Conservation (phyloP, 495 filamentous ascomycete genomes). For the Annulohypoxylon nitens region DNA sequence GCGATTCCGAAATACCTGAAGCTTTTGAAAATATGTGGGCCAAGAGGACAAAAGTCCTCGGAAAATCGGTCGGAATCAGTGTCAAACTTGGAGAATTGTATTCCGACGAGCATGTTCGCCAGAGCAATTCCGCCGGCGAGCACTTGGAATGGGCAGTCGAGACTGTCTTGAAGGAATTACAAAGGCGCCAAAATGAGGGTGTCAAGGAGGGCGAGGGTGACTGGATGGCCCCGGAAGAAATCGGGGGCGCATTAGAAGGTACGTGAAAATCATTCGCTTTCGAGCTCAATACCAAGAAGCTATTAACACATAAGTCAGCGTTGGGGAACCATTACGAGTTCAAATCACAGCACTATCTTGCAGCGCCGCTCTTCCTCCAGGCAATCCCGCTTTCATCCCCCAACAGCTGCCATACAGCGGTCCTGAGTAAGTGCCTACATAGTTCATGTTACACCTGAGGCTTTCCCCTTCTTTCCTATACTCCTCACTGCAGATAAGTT, state of each 20-base stretch:
- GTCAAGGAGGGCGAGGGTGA: constrained; percentile 72
- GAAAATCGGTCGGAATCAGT: constrained; percentile 77
- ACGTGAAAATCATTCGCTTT: constrained; percentile 42
- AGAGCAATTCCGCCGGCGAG: constrained; percentile 77
- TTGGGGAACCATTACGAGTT: constrained; percentile 79
- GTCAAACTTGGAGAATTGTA: constrained; percentile 89
- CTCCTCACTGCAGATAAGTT: not conserved
- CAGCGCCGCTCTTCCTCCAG: constrained; percentile 89
- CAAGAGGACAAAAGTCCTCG: constrained; percentile 76
- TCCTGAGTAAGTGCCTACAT: constrained; percentile 69
- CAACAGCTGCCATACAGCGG: constrained; percentile 72
- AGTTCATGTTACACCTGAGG: not conserved
- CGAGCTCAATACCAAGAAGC: constrained; percentile 4
- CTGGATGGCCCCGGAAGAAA: constrained; percentile 80
- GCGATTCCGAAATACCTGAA: constrained; percentile 44
- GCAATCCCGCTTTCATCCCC: constrained; percentile 75
- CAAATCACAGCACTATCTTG: constrained; percentile 78
- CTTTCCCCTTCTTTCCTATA: not conserved
- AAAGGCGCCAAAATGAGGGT: constrained; percentile 73
- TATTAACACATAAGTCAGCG: constrained; percentile 58
- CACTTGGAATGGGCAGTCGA: constrained; percentile 85
- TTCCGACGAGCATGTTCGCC: constrained; percentile 67
- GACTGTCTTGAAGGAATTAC: constrained; percentile 78
- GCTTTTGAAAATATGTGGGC: constrained; percentile 64
- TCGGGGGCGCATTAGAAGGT: constrained; percentile 79